Evolutionary conservation across 306 rosid species (phyloP).

Genomic region (Acacia crassicarpa): DNA sequence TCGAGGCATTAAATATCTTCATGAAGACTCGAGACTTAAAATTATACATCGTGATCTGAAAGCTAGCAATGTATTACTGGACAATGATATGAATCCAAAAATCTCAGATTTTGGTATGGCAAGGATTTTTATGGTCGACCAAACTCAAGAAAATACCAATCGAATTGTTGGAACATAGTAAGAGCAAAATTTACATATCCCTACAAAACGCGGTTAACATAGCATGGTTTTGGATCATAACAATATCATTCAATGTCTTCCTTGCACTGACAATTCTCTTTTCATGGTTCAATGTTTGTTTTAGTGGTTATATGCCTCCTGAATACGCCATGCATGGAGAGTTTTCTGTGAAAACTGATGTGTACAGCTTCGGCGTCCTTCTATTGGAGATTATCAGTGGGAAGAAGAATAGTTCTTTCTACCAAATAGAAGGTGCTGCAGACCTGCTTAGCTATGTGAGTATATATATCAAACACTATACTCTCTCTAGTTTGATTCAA

Average conservation of each 20-base stretch:
- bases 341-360: background rate
- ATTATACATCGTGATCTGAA: slow-evolving; percentile 24
- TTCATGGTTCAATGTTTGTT: background rate
- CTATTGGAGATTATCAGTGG: background rate
- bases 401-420: too few species aligned
- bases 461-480: too few species aligned
- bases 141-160: slow-evolving; percentile 12
- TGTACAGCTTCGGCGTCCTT: slow-evolving; percentile 9
- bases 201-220: too few species aligned
- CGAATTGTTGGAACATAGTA: slow-evolving; percentile 43
- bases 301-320: background rate
- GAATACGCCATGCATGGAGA: background rate
- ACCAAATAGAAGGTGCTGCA: too few species aligned
- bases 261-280: background rate
- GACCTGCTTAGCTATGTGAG: too few species aligned
- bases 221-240: too few species aligned
- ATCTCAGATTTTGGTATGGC: slow-evolving; percentile 51
- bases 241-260: background rate
- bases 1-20: slow-evolving; percentile 55
- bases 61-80: slow-evolving; percentile 38
- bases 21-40: slow-evolving; percentile 53
- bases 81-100: slow-evolving; percentile 35
- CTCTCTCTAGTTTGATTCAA: too few species aligned
- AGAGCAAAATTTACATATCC: background rate
- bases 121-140: slow-evolving; percentile 12